Evolutionary conservation across 306 rosid species (phyloP).

Genomic region (Lagenaria siceraria): DNA sequence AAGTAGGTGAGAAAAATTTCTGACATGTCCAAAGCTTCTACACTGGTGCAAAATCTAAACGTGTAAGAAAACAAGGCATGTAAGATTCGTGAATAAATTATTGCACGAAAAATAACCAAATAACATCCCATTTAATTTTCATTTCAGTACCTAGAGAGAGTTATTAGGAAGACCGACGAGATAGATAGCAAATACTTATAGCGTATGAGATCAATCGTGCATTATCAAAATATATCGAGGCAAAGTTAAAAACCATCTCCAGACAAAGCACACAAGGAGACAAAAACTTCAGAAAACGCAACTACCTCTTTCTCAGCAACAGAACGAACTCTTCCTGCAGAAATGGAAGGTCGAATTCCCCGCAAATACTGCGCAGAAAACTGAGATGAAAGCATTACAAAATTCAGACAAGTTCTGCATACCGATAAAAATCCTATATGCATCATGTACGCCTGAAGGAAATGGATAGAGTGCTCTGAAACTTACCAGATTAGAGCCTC

Average conservation of each 20-base stretch:
- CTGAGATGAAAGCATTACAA: constrained; percentile 14
- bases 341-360: constrained; percentile 19
- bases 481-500: constrained; percentile 33
- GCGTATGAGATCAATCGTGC: neutral
- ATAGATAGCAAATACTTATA: neutral
- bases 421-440: neutral
- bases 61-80: neutral
- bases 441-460: neutral
- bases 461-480: neutral
- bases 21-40: constrained; percentile 30
- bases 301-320: constrained; percentile 39
- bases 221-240: neutral
- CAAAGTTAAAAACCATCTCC: neutral
- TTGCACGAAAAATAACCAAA: constrained; percentile 6
- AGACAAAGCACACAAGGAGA: neutral
- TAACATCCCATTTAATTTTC: neutral
- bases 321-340: constrained; percentile 34
- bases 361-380: constrained; percentile 27
- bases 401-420: neutral
- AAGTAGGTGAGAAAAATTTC: constrained; percentile 25
- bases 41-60: constrained; percentile 32
- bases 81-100: neutral
- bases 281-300: neutral
- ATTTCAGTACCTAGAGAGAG: neutral
- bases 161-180: neutral